Conservation (phyloP, 495 filamentous ascomycete genomes). For the Recurvomyces mirabilis region DNA sequence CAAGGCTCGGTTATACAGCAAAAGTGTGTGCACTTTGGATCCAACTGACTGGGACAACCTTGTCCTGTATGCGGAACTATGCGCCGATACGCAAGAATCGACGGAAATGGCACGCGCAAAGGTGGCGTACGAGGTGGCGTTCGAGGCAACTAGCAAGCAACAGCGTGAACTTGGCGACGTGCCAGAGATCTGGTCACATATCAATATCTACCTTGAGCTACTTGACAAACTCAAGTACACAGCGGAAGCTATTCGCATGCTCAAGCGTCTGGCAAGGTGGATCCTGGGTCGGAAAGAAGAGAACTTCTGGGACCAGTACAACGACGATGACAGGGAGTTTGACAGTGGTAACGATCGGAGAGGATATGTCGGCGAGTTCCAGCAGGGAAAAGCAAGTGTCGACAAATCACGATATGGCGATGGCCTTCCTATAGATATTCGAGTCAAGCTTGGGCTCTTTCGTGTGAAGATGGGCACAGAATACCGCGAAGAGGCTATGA, state of each 20-base stretch:
- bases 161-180: conserved; percentile 33
- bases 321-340: conserved; percentile 84
- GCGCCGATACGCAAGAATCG: conserved; percentile 37
- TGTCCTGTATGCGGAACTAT: conserved; percentile 52
- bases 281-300: conserved; percentile 65
- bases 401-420: conserved; percentile 50
- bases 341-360: conserved; percentile 60
- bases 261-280: conserved; percentile 69
- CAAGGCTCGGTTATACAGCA: conserved; percentile 52
- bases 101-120: conserved; percentile 46
- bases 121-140: conserved; percentile 48
- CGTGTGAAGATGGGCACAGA: conserved; percentile 51
- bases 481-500: conserved; percentile 62
- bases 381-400: conserved; percentile 41
- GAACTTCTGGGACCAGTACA: conserved; percentile 59
- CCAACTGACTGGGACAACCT: conserved; percentile 53
- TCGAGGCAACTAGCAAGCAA: conserved; percentile 28
- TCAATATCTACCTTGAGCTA: conserved; percentile 75
- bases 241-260: conserved; percentile 47
- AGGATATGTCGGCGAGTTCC: conserved; percentile 44
- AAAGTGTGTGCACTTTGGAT: conserved; percentile 44
- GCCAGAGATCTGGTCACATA: conserved; percentile 53
- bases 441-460: conserved; percentile 77
- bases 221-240: conserved; percentile 29
- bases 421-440: conserved; percentile 66